Evolutionary conservation across 2,329 filamentous ascomycete species (phyloP).

Genomic region (Stemphylium beticola): DNA sequence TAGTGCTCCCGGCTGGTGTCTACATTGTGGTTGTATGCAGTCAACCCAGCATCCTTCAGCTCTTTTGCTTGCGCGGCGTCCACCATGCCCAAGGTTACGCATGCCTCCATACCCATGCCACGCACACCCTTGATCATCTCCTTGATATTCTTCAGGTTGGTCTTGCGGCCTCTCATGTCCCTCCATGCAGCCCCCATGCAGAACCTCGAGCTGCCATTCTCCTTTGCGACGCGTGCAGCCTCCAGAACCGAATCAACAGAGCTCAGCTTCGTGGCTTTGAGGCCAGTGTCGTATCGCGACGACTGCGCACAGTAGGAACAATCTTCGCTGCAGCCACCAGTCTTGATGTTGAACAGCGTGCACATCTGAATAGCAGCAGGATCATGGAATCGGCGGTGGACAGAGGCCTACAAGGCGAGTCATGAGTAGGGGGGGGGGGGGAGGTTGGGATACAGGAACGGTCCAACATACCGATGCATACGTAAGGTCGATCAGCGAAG

Average conservation of each 20-base stretch:
- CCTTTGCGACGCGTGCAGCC: constrained; percentile 77
- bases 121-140: constrained; percentile 84
- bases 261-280: constrained; percentile 80
- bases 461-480: constrained; percentile 68
- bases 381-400: constrained; percentile 86
- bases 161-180: constrained; percentile 91
- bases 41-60: constrained; percentile 82
- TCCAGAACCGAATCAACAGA: constrained; percentile 80
- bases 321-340: constrained; percentile 88
- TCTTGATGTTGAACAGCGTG: constrained; percentile 97
- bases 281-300: constrained; percentile 76
- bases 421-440: constrained; percentile 2
- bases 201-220: constrained; percentile 87
- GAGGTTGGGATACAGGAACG: neutral
- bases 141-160: constrained; percentile 80
- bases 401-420: constrained; percentile 61
- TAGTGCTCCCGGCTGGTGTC: constrained; percentile 92
- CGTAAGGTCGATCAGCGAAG: constrained; percentile 78
- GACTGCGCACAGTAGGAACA: constrained; percentile 94
- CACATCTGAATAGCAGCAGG: constrained; percentile 87
- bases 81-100: constrained; percentile 95
- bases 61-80: constrained; percentile 80
- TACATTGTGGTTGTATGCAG: constrained; percentile 93
- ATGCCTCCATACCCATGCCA: constrained; percentile 84
- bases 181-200: constrained; percentile 96